These are phyloP conservation scores for Soucietia sequanensis DNA, from an alignment of 805 yeast species.

Conservation along the genomic window DNA sequence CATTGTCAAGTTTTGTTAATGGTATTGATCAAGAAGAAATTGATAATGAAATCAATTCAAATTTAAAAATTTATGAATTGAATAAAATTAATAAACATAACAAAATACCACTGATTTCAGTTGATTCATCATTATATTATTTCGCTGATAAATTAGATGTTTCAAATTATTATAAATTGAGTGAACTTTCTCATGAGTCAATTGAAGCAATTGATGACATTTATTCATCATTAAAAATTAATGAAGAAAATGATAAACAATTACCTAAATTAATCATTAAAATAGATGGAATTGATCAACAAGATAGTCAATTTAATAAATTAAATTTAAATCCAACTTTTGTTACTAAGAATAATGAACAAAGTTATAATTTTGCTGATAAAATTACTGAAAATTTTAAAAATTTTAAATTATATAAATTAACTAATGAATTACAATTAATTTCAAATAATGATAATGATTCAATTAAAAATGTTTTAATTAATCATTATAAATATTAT, in stretches of 20 bases:
- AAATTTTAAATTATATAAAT: background rate
- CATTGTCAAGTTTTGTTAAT: too few relatives aligned
- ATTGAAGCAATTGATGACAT: slow-evolving; percentile 23
- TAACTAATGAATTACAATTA: slow-evolving; percentile 25
- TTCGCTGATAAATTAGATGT: slow-evolving; percentile 47
- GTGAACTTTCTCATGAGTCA: slow-evolving; percentile 20
- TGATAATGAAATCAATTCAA: too few relatives aligned
- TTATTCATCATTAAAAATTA: slow-evolving; percentile 15
- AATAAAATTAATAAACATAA: too few relatives aligned
- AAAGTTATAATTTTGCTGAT: background rate
- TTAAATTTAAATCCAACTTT: too few relatives aligned
- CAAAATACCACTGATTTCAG: too few relatives aligned
- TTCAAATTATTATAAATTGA: slow-evolving; percentile 34
- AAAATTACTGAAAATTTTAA: background rate
- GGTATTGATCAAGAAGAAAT: too few relatives aligned
- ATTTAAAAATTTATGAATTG: too few relatives aligned
- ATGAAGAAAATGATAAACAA: background rate
- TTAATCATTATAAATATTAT: slow-evolving; percentile 23
- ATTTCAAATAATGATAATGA: slow-evolving; percentile 8
- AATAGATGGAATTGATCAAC: background rate
- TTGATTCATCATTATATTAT: too few relatives aligned
- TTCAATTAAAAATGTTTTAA: slow-evolving; percentile 4
- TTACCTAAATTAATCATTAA: slow-evolving; percentile 3
- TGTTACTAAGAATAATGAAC: too few relatives aligned
- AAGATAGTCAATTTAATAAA: background rate